A percentile compares a stretch with the other conserved stretches of the same genome.
These are phyloP conservation scores for Hypoxylon sp. DNA, from an alignment of 2,329 filamentous ascomycete species.

Conservation along the genomic window DNA sequence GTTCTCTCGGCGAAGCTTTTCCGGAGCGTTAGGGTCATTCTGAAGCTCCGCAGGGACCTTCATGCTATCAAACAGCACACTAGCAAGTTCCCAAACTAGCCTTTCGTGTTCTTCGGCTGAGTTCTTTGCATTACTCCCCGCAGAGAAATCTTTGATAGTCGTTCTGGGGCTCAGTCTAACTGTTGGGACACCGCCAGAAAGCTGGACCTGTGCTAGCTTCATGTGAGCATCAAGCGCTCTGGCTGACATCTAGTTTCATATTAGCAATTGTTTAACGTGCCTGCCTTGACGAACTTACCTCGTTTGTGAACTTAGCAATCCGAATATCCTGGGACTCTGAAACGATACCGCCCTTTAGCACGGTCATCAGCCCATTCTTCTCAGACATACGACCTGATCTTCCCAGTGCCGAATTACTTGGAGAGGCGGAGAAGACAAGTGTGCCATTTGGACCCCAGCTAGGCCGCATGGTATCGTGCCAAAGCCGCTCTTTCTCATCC, in stretches of 20 bases:
- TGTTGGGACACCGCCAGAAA: conserved; percentile 70
- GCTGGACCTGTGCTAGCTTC: conserved; percentile 64
- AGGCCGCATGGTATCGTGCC: conserved; percentile 80
- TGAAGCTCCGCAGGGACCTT: conserved; percentile 59
- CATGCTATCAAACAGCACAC: conserved; percentile 85
- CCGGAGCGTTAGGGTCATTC: conserved; percentile 51
- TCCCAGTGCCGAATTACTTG: conserved; percentile 48
- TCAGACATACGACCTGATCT: conserved; percentile 50
- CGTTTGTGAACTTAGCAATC: conserved; percentile 72
- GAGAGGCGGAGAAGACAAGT: conserved; percentile 72
- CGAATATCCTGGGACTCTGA: conserved; percentile 74
- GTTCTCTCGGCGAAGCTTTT: conserved; percentile 67
- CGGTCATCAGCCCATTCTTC: conserved; percentile 64
- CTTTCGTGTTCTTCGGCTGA: conserved; percentile 72
- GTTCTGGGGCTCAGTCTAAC: conserved; percentile 62
- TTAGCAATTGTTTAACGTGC: conserved; percentile 43
- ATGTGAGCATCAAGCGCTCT: conserved; percentile 68
- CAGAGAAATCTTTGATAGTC: conserved; percentile 63
- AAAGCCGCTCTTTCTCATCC: conserved; percentile 72
- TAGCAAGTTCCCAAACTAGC: conserved; percentile 85
- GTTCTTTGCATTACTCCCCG: conserved; percentile 51
- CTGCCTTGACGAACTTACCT: conserved; percentile 55
- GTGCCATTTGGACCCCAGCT: conserved; percentile 82
- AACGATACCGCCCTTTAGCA: conserved; percentile 69
- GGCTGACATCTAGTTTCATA: conserved; percentile 62